A percentile compares a stretch with the other conserved stretches of the same genome.
Evolutionary conservation across 768 basidiomycete genomes (phyloP).

Genomic region (Tulasnella calospora): DNA sequence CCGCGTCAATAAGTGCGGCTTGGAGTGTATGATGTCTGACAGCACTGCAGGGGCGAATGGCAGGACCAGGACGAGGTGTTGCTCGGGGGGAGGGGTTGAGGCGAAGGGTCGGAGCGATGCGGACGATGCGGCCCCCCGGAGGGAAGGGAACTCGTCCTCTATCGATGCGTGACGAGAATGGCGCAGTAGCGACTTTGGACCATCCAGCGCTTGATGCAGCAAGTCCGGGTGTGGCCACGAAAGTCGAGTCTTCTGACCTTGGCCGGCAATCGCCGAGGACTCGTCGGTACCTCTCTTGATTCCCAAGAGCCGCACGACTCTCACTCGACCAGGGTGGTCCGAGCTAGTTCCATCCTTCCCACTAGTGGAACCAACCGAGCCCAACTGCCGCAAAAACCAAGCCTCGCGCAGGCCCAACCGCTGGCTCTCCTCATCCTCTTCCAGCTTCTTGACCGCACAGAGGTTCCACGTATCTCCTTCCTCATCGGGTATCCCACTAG

Average conservation of each 20-base stretch:
- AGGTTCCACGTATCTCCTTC: conserved; percentile 33
- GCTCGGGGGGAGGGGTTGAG: neutral
- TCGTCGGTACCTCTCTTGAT: conserved; percentile 13
- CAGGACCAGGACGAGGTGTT: conserved; percentile 30
- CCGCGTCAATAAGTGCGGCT: conserved; percentile 29
- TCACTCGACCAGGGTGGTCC: conserved; percentile 6
- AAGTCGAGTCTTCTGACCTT: conserved; percentile 13
- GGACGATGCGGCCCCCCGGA: neutral
- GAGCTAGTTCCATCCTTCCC: conserved; percentile 3
- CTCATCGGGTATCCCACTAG: conserved; percentile 7
- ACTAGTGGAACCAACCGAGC: neutral
- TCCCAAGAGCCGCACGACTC: conserved; percentile 23
- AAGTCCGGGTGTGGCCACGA: conserved; percentile 3
- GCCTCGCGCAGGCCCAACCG: conserved; percentile 39
- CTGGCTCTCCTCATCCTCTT: conserved; percentile 38
- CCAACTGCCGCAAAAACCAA: conserved; percentile 37
- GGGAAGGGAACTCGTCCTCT: neutral
- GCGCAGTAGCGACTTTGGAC: conserved; percentile 12
- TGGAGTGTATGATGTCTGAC: conserved; percentile 28
- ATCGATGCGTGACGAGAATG: conserved; percentile 22
- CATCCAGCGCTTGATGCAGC: conserved; percentile 13
- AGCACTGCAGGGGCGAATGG: conserved; percentile 31
- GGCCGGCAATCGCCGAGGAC: neutral
- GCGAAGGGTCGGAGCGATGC: neutral
- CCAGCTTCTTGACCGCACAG: conserved; percentile 41